Percentiles rank a stretch among this genome's conserved stretches.
Evolutionary conservation across 805 yeast species (phyloP).

Genomic region (Cyberlindnera maritima): DNA sequence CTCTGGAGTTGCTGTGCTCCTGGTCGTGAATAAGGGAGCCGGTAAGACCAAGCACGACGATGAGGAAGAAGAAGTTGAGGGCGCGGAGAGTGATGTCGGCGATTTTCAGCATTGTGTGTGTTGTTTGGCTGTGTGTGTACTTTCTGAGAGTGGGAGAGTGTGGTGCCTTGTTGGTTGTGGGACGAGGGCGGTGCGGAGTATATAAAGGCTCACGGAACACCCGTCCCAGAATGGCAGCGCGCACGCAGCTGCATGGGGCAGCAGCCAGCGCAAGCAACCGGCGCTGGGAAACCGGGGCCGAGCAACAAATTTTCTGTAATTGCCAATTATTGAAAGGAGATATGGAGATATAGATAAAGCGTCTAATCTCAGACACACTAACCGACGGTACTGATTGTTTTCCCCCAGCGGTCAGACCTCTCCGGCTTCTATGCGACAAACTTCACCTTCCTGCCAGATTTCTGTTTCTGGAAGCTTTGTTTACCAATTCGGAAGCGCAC

Average conservation of each 20-base stretch:
- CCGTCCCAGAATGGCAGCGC: constrained; percentile 12
- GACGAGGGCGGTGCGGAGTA: constrained; percentile 10
- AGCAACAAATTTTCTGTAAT: background rate
- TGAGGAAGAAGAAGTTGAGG: constrained; percentile 70
- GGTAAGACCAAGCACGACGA: constrained; percentile 79
- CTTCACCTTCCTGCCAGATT: constrained; percentile 9
- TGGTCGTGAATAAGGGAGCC: constrained; percentile 82
- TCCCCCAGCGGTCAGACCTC: no score
- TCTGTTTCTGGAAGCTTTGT: constrained; percentile 17
- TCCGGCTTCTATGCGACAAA: background rate
- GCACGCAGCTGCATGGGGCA: constrained; percentile 9
- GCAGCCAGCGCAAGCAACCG: constrained; percentile 13
- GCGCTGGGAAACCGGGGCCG: background rate
- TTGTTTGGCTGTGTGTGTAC: background rate
- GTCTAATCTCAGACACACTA: no score
- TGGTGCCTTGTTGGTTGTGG: background rate
- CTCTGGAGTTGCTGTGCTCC: constrained; percentile 60
- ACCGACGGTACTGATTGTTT: no score
- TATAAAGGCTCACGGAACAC: constrained; percentile 6
- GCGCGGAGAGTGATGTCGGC: constrained; percentile 76
- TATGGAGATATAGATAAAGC: background rate
- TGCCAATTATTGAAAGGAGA: background rate
- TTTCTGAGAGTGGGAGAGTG: background rate
- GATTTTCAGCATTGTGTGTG: constrained; percentile 39
- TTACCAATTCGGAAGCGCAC: constrained; percentile 11